Conservation (phyloP, 805 yeast species). For the Lachancea quebecensis region DNA sequence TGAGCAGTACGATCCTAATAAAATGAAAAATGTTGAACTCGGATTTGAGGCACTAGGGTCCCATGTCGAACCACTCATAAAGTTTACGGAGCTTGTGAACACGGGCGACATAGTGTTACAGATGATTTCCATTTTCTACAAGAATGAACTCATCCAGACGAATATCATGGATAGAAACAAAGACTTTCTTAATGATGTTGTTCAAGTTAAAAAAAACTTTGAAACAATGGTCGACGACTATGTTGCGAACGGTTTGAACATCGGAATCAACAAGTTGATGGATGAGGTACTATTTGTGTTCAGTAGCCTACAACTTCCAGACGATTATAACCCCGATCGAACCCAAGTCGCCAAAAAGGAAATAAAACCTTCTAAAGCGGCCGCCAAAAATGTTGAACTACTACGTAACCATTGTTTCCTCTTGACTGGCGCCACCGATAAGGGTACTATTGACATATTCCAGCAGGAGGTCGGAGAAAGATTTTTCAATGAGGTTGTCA, state of each 20-base stretch:
- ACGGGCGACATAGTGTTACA: conserved; percentile 89
- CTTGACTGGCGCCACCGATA: conserved; percentile 77
- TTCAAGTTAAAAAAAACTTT: conserved; percentile 71
- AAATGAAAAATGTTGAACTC: conserved; percentile 28
- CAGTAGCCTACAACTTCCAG: conserved; percentile 47
- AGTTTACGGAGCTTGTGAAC: conserved; percentile 85
- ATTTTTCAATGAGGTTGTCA: conserved; percentile 68
- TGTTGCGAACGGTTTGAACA: conserved; percentile 88
- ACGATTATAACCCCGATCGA: conserved; percentile 53
- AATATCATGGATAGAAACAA: conserved; percentile 57
- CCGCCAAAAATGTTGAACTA: conserved; percentile 52
- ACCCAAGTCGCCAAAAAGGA: conserved; percentile 13
- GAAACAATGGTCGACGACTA: conserved; percentile 77
- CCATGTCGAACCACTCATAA: conserved; percentile 74
- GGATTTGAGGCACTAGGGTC: conserved; percentile 24
- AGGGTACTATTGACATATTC: conserved; percentile 81
- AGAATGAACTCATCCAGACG: conserved; percentile 61
- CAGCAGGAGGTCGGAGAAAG: conserved; percentile 91
- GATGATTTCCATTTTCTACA: conserved; percentile 85
- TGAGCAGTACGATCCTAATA: conserved; percentile 60
- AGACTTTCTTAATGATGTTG: conserved; percentile 71
- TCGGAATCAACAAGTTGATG: conserved; percentile 85
- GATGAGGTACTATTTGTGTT: conserved; percentile 66
- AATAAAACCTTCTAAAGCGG: conserved; percentile 56
- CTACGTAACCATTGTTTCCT: conserved; percentile 66